Percentiles rank a stretch among this genome's conserved stretches.
These are phyloP conservation scores for Mucor plumbeus DNA, from an alignment of 371 early-diverging fungal species.

Conservation along the genomic window DNA sequence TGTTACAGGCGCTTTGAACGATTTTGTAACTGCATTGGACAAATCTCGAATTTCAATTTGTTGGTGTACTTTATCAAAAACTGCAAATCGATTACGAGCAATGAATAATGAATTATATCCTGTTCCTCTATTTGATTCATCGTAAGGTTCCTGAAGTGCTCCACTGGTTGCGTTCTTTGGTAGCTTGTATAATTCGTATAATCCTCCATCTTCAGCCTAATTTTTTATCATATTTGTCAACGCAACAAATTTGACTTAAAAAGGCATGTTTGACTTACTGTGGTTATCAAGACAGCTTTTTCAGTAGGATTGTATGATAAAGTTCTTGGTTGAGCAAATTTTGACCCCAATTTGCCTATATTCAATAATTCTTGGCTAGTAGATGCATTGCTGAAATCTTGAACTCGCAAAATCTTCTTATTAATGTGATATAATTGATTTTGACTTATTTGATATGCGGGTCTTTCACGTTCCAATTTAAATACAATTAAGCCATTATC, in stretches of 20 bases:
- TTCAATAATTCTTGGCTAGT: slow-evolving; percentile 80
- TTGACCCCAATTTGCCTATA: slow-evolving; percentile 70
- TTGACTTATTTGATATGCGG: slow-evolving; percentile 84
- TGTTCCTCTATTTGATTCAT: slow-evolving; percentile 73
- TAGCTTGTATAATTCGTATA: slow-evolving; percentile 84
- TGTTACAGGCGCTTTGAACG: not conserved
- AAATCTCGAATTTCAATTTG: not conserved
- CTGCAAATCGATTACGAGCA: slow-evolving; percentile 75
- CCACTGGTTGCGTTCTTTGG: slow-evolving; percentile 73
- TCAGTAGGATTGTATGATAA: slow-evolving; percentile 95
- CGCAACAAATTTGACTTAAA: too few relatives aligned
- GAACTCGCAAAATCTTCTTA: slow-evolving; percentile 80
- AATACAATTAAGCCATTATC: slow-evolving; percentile 98
- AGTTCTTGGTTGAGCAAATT: slow-evolving; percentile 72
- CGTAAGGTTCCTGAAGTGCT: slow-evolving; percentile 65
- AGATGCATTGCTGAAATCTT: slow-evolving; percentile 73
- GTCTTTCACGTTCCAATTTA: slow-evolving; percentile 95
- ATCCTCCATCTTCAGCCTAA: slow-evolving; percentile 85
- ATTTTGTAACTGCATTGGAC: slow-evolving; percentile 63
- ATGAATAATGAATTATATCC: slow-evolving; percentile 91
- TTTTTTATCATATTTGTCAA: not conserved
- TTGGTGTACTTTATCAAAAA: not conserved
- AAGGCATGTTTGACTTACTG: not conserved
- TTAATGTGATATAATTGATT: slow-evolving; percentile 85
- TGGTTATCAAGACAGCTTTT: slow-evolving; percentile 80